These are phyloP conservation scores for Trypanosoma avium DNA, from an alignment of 208 protist genomes.

Conservation along the genomic window DNA sequence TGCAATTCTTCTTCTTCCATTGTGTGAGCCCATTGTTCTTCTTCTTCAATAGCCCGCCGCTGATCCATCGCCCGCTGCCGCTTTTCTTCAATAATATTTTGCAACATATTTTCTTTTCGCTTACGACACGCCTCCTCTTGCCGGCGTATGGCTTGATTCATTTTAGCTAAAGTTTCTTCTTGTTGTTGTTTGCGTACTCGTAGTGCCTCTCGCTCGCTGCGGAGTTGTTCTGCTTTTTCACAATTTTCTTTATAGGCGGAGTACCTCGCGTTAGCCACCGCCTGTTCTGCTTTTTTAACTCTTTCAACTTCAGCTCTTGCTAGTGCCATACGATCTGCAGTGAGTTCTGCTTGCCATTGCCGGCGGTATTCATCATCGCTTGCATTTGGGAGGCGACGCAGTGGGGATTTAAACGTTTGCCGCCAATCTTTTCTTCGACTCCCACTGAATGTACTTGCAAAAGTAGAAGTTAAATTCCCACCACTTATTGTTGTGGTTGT, in stretches of 20 bases:
- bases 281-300: slow-evolving; percentile 1
- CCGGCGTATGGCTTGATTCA: no score
- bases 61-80: slow-evolving; percentile 17
- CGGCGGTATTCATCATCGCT: slow-evolving; percentile 4
- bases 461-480: background rate
- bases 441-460: background rate
- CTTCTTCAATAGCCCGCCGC: slow-evolving; percentile 19
- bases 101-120: background rate
- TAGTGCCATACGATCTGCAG: background rate
- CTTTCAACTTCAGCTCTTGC: background rate
- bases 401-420: background rate
- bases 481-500: no score
- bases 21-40: slow-evolving; percentile 7
- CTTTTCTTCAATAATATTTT: background rate
- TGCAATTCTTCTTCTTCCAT: slow-evolving; percentile 37
- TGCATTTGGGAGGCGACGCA: background rate
- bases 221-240: slow-evolving; percentile 19
- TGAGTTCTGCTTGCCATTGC: slow-evolving; percentile 15
- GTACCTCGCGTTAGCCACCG: background rate
- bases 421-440: slow-evolving; percentile 3
- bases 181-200: no score
- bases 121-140: no score
- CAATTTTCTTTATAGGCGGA: background rate
- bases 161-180: no score
- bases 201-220: slow-evolving; percentile 2